These are phyloP conservation scores for Syzygium aqueum DNA, from an alignment of 345 rosid genomes.

Conservation along the genomic window DNA sequence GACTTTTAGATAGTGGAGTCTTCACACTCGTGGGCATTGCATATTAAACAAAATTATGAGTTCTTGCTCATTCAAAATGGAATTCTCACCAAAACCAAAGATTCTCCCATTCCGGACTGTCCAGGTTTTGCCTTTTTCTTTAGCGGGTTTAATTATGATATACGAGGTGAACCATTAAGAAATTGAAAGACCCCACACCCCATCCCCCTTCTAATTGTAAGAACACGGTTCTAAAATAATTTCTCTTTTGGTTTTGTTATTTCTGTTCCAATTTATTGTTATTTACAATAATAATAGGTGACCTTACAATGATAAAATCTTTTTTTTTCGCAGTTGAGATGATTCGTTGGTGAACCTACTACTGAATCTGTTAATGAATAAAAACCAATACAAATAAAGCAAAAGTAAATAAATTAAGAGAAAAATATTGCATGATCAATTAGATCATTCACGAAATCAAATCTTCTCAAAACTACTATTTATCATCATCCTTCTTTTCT, in stretches of 20 bases:
- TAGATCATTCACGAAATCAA: neutral
- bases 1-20: neutral
- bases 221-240: neutral
- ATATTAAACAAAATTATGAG: neutral
- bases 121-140: neutral
- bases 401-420: neutral
- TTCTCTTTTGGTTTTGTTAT: neutral
- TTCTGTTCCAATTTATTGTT: neutral
- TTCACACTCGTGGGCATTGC: neutral
- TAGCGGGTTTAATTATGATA: neutral
- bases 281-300: neutral
- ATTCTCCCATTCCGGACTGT: slow-evolving; percentile 1
- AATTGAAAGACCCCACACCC: neutral
- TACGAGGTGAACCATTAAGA: neutral
- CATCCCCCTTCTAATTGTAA: neutral
- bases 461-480: neutral
- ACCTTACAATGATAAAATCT: neutral
- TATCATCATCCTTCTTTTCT: neutral
- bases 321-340: neutral
- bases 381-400: neutral
- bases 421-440: neutral
- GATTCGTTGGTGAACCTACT: neutral
- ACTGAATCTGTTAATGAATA: neutral
- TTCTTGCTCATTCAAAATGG: too few species aligned
- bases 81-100: neutral